Conservation (phyloP, 1,139 yeast genomes). For the Geotrichum armillariae region DNA sequence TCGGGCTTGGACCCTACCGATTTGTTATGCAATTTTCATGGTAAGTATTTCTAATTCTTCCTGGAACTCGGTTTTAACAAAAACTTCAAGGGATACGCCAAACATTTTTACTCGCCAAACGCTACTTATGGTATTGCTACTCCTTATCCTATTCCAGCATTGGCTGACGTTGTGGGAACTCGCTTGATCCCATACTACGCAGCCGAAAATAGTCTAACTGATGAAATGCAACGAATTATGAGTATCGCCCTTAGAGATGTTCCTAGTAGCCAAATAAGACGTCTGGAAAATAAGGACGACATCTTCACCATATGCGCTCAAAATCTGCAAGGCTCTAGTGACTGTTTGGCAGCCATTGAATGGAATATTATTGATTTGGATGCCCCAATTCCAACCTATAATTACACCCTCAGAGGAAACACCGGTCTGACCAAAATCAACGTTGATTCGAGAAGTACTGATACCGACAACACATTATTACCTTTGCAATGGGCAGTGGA, state of each 20-base stretch:
- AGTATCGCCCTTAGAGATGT: slow-evolving; percentile 34
- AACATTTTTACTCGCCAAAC: slow-evolving; percentile 35
- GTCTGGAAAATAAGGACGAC: slow-evolving; percentile 31
- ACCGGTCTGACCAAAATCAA: slow-evolving; percentile 34
- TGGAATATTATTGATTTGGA: slow-evolving; percentile 36
- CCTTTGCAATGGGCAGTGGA: slow-evolving; percentile 44
- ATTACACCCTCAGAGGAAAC: slow-evolving; percentile 40
- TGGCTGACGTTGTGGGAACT: slow-evolving; percentile 32
- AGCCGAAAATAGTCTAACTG: slow-evolving; percentile 27
- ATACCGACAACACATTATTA: slow-evolving; percentile 34
- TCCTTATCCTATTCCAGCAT: slow-evolving; percentile 30
- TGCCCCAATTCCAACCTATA: slow-evolving; percentile 29
- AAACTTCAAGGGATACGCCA: slow-evolving; percentile 32
- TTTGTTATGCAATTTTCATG: slow-evolving; percentile 36
- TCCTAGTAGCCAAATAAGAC: slow-evolving; percentile 31
- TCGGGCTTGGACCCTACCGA: slow-evolving; percentile 37
- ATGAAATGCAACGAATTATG: slow-evolving; percentile 35
- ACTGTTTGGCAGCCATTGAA: slow-evolving; percentile 39
- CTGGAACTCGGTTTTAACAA: neutral
- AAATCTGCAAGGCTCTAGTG: slow-evolving; percentile 37
- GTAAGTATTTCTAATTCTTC: slow-evolving; percentile 31
- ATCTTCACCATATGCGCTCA: slow-evolving; percentile 35
- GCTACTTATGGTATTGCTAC: slow-evolving; percentile 38
- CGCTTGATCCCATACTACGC: slow-evolving; percentile 35
- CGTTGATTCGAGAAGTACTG: slow-evolving; percentile 31